Evolutionary conservation across 768 basidiomycete genomes (phyloP).

Genomic region (Leucocoprinus leucothites): DNA sequence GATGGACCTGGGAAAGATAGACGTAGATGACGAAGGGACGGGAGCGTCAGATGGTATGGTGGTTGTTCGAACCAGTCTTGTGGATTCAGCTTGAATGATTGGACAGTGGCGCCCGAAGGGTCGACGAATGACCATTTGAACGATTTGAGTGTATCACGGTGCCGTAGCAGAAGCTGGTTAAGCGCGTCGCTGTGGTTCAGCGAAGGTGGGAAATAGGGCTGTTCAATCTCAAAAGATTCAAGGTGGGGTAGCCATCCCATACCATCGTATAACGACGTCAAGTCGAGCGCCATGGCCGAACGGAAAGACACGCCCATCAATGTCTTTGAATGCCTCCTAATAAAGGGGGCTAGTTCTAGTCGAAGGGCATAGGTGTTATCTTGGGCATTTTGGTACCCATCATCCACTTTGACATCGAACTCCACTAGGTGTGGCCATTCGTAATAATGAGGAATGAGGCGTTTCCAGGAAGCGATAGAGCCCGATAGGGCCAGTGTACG

Average conservation of each 20-base stretch:
- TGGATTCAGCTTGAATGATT: neutral
- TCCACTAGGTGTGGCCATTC: neutral
- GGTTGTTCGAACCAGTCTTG: conserved; percentile 9
- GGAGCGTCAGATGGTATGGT: conserved; percentile 7
- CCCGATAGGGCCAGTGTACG: conserved; percentile 1
- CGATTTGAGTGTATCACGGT: conserved; percentile 1
- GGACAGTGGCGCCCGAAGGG: neutral
- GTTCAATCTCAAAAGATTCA: conserved; percentile 5
- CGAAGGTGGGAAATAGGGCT: conserved; percentile 4
- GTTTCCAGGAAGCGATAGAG: conserved; percentile 2
- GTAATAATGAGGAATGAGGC: neutral
- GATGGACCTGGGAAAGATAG: conserved; percentile 1
- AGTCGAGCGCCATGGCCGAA: neutral
- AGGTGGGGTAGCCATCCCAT: conserved; percentile 3
- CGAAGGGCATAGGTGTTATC: conserved; percentile 10
- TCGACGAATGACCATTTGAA: conserved; percentile 7
- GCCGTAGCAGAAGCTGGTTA: conserved; percentile 5
- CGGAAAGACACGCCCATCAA: conserved; percentile 1
- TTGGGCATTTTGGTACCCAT: neutral
- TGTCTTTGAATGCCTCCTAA: conserved; percentile 8
- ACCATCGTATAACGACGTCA: conserved; percentile 8
- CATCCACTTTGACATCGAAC: neutral
- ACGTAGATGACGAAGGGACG: neutral
- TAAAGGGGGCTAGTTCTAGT: conserved; percentile 3
- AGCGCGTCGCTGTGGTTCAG: conserved; percentile 3